These are phyloP conservation scores for Eucalyptus sp. DNA, from an alignment of 345 rosid genomes.

Conservation along the genomic window DNA sequence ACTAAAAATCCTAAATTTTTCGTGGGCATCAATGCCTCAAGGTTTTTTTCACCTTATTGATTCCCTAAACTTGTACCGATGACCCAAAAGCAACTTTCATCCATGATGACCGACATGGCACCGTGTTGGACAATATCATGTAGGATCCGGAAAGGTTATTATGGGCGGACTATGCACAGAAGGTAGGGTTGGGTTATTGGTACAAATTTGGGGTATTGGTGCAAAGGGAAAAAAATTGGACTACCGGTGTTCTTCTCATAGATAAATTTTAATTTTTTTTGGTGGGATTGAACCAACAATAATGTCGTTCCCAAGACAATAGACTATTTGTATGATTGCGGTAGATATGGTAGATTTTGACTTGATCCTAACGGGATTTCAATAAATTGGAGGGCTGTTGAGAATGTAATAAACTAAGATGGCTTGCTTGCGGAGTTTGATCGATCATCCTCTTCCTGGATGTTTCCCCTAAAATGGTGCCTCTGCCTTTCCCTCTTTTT, in stretches of 20 bases:
- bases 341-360: background rate
- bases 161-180: background rate
- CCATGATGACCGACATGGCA: background rate
- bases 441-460: background rate
- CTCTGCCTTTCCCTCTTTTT: background rate
- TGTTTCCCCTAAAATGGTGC: background rate
- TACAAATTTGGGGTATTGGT: background rate
- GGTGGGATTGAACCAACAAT: background rate
- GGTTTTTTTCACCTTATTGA: rapidly evolving
- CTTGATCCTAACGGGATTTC: background rate
- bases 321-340: background rate
- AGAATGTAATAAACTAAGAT: background rate
- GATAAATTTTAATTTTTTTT: background rate
- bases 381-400: background rate
- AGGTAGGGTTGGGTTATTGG: background rate
- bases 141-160: background rate
- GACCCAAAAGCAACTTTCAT: background rate
- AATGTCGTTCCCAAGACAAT: background rate
- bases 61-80: background rate
- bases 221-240: background rate
- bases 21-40: rapidly evolving
- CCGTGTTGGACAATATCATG: background rate
- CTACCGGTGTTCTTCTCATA: background rate
- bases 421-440: background rate
- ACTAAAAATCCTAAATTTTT: background rate